Evolutionary conservation across 73 alveolate species (phyloP).

Genomic region (Tetrahymena elliotti): DNA sequence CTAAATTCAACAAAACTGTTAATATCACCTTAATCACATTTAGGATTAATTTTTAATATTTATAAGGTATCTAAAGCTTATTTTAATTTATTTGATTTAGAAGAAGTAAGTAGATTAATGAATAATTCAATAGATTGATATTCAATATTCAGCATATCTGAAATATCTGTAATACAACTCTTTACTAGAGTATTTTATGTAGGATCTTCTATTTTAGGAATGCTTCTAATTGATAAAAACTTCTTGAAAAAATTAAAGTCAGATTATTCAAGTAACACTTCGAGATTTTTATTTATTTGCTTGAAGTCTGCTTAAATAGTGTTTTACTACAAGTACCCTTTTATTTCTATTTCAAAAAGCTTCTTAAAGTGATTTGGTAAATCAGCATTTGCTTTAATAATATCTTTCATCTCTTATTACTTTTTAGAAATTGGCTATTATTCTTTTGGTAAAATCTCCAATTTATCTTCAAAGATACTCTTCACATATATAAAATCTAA

Average conservation of each 20-base stretch:
- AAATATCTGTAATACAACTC: background rate
- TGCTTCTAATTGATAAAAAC: background rate
- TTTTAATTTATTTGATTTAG: background rate
- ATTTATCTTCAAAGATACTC: background rate
- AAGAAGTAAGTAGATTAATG: background rate
- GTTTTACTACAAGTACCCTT: background rate
- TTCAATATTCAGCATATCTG: background rate
- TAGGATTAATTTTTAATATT: background rate
- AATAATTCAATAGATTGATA: background rate
- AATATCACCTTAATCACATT: background rate
- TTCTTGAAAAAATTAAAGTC: background rate
- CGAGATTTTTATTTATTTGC: background rate
- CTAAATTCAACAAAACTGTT: background rate
- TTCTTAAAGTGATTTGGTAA: background rate
- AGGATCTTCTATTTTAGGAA: background rate
- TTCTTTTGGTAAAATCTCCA: background rate
- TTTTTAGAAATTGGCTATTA: background rate
- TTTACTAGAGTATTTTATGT: background rate
- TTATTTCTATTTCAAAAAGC: background rate
- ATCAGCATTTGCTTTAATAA: background rate
- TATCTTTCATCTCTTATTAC: background rate
- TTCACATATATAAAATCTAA: background rate
- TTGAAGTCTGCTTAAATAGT: background rate
- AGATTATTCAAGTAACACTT: background rate
- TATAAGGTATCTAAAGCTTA: background rate